phyloP scores from a whole-genome alignment of 768 basidiomycete species.

The Podaxis mareebaensis region DNA sequence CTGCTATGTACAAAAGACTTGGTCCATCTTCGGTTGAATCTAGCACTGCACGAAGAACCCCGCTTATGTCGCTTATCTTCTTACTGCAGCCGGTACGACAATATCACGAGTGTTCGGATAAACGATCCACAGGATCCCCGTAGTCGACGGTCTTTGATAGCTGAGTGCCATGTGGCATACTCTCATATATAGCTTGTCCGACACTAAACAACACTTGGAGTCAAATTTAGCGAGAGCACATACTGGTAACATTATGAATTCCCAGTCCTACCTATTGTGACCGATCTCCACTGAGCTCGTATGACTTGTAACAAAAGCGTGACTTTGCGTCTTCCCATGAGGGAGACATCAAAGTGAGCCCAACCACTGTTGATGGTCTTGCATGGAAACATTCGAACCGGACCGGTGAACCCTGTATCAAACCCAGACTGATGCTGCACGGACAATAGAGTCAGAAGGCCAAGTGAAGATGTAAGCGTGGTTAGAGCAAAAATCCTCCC shows the following conservation, averaged over 20 bases:
- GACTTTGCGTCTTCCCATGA: neutral
- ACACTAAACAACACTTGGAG: neutral
- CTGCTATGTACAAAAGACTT: neutral
- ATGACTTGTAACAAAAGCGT: too few species aligned
- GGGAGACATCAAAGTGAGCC: neutral
- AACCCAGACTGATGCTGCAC: too few species aligned
- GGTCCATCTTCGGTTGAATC: conserved; percentile 4
- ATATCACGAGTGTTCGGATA: neutral
- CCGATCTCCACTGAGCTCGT: neutral
- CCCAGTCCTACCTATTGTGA: neutral
- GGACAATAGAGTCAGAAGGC: too few species aligned
- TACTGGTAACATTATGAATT: neutral
- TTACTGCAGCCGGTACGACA: neutral
- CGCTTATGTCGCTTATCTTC: neutral
- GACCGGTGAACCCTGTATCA: neutral
- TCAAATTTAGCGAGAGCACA: too few species aligned
- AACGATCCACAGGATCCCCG: neutral
- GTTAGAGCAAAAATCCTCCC: neutral
- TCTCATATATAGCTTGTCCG: neutral
- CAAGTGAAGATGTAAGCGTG: neutral
- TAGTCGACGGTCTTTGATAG: neutral
- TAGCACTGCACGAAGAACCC: neutral
- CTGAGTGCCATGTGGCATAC: neutral
- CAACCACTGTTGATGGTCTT: neutral
- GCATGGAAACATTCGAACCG: neutral